Percentiles rank a stretch among this genome's conserved stretches.
These are phyloP conservation scores for Eustoma russellianum DNA, from an alignment of 257 asterid species.

Conservation along the genomic window DNA sequence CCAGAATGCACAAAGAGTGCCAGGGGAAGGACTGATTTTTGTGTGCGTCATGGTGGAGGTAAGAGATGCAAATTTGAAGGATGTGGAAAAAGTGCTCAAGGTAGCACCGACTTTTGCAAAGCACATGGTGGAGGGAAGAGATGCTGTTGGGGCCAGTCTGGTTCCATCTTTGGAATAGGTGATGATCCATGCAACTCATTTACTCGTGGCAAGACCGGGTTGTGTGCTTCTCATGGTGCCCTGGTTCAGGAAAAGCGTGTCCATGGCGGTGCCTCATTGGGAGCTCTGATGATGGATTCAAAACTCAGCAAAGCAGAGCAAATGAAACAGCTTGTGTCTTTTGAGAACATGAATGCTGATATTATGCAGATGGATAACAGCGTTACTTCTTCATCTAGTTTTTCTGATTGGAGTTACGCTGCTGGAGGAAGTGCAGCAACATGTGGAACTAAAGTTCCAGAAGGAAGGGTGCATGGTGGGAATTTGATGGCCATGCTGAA, in stretches of 20 bases:
- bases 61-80: conserved; percentile 72
- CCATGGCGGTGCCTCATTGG: conserved; percentile 71
- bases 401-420: conserved; percentile 19
- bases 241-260: conserved; percentile 78
- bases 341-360: conserved; percentile 29
- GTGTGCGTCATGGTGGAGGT: conserved; percentile 96
- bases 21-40: conserved; percentile 80
- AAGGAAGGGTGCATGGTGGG: conserved; percentile 97
- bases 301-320: conserved; percentile 19
- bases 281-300: conserved; percentile 33
- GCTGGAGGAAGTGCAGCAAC: conserved; percentile 14
- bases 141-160: conserved; percentile 82
- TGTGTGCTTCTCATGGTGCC: conserved; percentile 70
- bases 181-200: conserved; percentile 60
- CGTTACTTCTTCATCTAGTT: conserved; percentile 16
- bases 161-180: conserved; percentile 49
- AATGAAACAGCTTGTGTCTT: conserved; percentile 24
- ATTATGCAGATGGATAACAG: conserved; percentile 21
- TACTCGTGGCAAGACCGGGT: conserved; percentile 64
- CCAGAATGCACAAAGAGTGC: conserved; percentile 88
- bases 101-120: conserved; percentile 93
- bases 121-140: conserved; percentile 95
- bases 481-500: conserved; percentile 58
- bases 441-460: conserved; percentile 37
- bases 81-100: conserved; percentile 95